Evolutionary conservation across 495 filamentous ascomycete genomes (phyloP).

Genomic region (Penicillium taxi): DNA sequence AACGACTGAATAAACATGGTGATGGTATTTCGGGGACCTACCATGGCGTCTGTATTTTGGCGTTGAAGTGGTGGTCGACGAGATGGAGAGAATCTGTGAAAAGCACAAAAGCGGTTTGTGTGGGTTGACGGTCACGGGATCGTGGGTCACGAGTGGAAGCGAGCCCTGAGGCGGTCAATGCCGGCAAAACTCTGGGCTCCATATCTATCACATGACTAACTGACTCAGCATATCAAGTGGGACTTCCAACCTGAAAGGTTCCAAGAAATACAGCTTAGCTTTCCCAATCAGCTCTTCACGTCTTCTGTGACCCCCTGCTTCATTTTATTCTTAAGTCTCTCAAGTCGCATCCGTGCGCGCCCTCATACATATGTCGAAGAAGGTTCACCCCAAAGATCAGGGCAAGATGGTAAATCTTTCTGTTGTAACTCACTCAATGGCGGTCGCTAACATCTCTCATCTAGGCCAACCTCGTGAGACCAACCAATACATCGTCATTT

Average conservation of each 20-base stretch:
- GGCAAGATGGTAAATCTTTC: slow-evolving; percentile 89
- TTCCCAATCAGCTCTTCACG: no score
- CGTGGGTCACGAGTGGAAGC: slow-evolving; percentile 31
- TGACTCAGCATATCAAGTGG: no score
- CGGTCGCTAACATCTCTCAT: slow-evolving; percentile 56
- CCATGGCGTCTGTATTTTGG: slow-evolving; percentile 39
- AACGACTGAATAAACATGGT: slow-evolving; percentile 3
- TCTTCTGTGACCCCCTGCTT: no score
- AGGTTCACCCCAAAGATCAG: slow-evolving; percentile 83
- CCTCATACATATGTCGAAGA: no score
- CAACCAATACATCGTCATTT: neutral
- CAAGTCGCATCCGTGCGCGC: slow-evolving; percentile 64
- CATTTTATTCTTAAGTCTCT: slow-evolving; percentile 47
- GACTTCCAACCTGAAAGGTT: no score
- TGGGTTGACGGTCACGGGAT: slow-evolving; percentile 25
- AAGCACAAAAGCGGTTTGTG: slow-evolving; percentile 39
- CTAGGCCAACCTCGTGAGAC: slow-evolving; percentile 94
- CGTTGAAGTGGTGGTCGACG: slow-evolving; percentile 42
- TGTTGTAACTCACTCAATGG: slow-evolving; percentile 49
- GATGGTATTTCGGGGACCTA: slow-evolving; percentile 29
- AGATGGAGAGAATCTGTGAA: slow-evolving; percentile 28
- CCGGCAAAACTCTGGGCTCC: no score
- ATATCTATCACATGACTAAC: no score
- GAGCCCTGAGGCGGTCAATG: no score
- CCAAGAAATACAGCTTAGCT: no score